A percentile compares a stretch with the other conserved stretches of the same genome.
phyloP scores from a whole-genome alignment of 345 rosid genomes.

The Populus pruinosa region DNA sequence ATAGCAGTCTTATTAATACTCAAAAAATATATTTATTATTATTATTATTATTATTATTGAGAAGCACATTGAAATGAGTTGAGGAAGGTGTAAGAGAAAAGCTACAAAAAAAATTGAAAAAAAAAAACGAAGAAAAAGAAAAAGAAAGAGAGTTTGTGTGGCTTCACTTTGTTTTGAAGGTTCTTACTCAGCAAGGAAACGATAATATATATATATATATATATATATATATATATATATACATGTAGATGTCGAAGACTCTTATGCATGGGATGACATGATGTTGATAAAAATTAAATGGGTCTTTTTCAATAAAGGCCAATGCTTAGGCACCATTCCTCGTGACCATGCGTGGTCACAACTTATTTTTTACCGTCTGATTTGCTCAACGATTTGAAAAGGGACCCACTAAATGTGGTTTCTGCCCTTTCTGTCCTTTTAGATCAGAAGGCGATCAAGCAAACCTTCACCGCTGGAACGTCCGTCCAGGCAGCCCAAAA shows the following conservation, averaged over 20 bases:
- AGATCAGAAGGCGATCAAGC: not conserved
- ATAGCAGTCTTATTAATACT: no score
- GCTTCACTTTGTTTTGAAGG: not conserved
- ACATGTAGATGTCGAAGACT: not conserved
- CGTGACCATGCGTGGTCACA: slow-evolving; percentile 43
- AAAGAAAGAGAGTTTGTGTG: slow-evolving; percentile 19
- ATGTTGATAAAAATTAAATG: slow-evolving; percentile 23
- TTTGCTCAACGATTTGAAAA: slow-evolving; percentile 16
- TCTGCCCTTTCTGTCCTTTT: slow-evolving; percentile 9
- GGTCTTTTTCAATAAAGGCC: not conserved
- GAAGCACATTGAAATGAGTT: not conserved
- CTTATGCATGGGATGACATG: slow-evolving; percentile 23
- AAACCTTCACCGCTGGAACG: not conserved
- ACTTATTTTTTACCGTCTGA: slow-evolving; percentile 33
- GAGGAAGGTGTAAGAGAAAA: not conserved
- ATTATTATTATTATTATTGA: no score
- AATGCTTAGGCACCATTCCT: slow-evolving; percentile 27
- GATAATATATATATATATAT: not conserved
- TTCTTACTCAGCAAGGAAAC: not conserved
- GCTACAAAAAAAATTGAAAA: not conserved
- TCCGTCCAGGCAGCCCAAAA: not conserved
- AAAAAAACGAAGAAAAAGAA: slow-evolving; percentile 1
- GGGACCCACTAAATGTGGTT: slow-evolving; percentile 31
- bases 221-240: no score
- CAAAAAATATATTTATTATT: no score